Conservation (phyloP, 2,329 filamentous ascomycete genomes). For the Cladophialophora exuberans region DNA sequence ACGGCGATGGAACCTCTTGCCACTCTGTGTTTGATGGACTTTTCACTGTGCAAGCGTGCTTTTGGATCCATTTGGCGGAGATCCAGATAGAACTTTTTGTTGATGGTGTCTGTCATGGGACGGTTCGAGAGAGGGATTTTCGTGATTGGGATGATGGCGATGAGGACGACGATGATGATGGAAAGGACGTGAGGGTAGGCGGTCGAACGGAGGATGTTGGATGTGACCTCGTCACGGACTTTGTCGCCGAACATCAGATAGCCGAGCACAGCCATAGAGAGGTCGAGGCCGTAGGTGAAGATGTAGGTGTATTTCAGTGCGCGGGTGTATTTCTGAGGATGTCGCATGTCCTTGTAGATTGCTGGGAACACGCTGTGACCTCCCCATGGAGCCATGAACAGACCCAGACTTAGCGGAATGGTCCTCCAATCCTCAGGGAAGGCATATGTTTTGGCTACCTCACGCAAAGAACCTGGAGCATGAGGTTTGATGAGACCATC, state of each 20-base stretch:
- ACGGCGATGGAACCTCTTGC: slow-evolving; percentile 67
- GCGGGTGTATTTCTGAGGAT: slow-evolving; percentile 78
- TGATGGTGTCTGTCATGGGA: slow-evolving; percentile 82
- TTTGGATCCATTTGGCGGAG: slow-evolving; percentile 44
- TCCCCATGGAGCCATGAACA: slow-evolving; percentile 83
- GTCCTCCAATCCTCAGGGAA: slow-evolving; percentile 87
- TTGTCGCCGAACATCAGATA: slow-evolving; percentile 92
- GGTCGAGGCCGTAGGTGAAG: slow-evolving; percentile 85
- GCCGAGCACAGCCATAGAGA: slow-evolving; percentile 78
- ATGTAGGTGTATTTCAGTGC: slow-evolving; percentile 80
- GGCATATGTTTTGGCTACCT: slow-evolving; percentile 78
- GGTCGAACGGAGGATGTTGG: slow-evolving; percentile 76
- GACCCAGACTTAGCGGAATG: slow-evolving; percentile 82
- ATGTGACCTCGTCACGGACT: slow-evolving; percentile 87
- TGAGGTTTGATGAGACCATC: slow-evolving; percentile 85
- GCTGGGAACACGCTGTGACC: slow-evolving; percentile 81
- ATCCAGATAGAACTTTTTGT: slow-evolving; percentile 78
- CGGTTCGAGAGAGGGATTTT: slow-evolving; percentile 88
- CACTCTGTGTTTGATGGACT: slow-evolving; percentile 60
- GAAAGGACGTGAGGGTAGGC: slow-evolving; percentile 76
- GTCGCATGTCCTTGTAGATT: slow-evolving; percentile 75
- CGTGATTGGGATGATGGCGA: slow-evolving; percentile 90
- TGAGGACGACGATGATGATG: slow-evolving; percentile 80
- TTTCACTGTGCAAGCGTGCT: slow-evolving; percentile 34
- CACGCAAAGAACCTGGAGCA: slow-evolving; percentile 77